Evolutionary conservation across 352 stramenopile genomes (phyloP), one percentile per base, ranked within the genome.

Genomic region (Halophytophthora polymorphica): DNA sequence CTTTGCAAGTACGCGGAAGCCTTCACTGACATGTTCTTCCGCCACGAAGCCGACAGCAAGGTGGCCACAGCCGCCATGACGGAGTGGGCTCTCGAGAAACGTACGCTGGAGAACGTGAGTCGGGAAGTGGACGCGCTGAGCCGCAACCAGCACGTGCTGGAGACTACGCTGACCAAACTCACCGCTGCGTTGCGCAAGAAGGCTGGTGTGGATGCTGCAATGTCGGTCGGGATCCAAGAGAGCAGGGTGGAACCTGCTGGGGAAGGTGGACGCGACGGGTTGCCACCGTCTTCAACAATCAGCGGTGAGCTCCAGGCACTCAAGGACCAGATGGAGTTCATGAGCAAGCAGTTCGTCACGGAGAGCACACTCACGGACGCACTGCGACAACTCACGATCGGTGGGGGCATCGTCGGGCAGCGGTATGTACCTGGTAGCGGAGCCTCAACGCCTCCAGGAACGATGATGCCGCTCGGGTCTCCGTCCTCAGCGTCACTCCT

Each of bases 1-100:
- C 36, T 83, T n/a, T 77, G 66, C 39, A 57, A 49, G 35, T 89
- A 85, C 38, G 77, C 76, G 19, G 67, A 76, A n/a, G 66, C 74
- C 3, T 84, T 89, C 35, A 82, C 73, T 0, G 71, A 83, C 18
- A 61, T 73, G 28, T 66, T 76, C n/a, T 61, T 76, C 28, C 54
- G 59, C 0, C 61, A 56, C 10, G 66, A 77, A 18, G 35, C 47
- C 13, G 52, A 68, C 33, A 65, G 45, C 29, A 66, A 55, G 34
- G 38, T 61, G 33, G 49, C 65, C 39, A 49, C 37, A 4, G 47
- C 57, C 42, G 64, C 62, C 13, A 59, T 61, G 50, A 72, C 43
- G 29, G 50, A 70, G n/a, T 66, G 45, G 53, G 23, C 63, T 12
- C 51, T 53, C 19, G 64, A 72, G 40, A 77, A 76, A 5, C 65